Evolutionary conservation across 345 rosid species (phyloP), one percentile per base, ranked within the genome.

Genomic region (Brassica nigra): DNA sequence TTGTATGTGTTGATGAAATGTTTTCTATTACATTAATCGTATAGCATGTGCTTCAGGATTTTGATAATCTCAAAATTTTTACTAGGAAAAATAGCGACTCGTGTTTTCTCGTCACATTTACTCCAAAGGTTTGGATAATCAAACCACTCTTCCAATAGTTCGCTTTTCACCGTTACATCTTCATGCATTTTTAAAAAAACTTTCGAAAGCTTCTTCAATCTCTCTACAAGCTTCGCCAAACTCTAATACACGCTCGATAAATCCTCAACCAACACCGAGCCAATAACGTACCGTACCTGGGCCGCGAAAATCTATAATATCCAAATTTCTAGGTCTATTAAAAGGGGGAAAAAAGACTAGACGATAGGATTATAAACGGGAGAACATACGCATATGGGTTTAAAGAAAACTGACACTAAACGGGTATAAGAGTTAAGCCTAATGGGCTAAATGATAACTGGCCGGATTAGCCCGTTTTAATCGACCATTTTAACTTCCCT

Each of bases 171-270:
- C 76, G 83, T 87, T 31, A 90, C 79, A 77, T 92, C 97, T 85
- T 91, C 99, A 62, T 95, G 91, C 92, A 90, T 92, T 83, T 88
- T 92, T 75, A 92, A 85, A 6, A 94, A 91, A 37, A 90, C 95
- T 86, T 95, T 97, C 0, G 94, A 91, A 81, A 86, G 92, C 81
- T 88, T 95, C 78, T 85, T 88, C 72, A 95, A 79, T 67, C 89
- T 82, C n/a, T 95, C 97, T 14, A 95, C 90, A 76, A 95, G 90
- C 83, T 88, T 90, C 20, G 84, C 83, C 83, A 95, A 80, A 70
- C 97, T 86, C 1, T 85, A 76, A 62, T 92, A 97, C 39, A 95
- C 74, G 75, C 76, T 85, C 72, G 88, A 76, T 81, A 86, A 78
- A 82, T 82, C 87, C 5, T 92, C 84, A 11, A 87, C 80, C 2